Percentiles rank a stretch among this genome's conserved stretches.
phyloP scores from a whole-genome alignment of 371 early-diverging fungal genomes.

The Fennellomyces sp. region DNA sequence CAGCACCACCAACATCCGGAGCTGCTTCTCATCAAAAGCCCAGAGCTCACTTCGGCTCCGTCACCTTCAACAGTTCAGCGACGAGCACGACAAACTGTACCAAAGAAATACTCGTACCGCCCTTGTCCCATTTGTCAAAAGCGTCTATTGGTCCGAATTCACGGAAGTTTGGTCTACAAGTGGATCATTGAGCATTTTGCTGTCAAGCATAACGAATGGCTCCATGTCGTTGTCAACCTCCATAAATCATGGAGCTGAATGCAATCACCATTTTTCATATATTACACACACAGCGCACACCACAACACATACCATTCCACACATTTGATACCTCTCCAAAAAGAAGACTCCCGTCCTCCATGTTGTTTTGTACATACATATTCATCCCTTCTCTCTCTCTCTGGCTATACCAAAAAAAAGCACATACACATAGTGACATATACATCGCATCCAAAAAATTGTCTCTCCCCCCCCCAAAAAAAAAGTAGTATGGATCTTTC shows the following conservation, averaged over 20 bases:
- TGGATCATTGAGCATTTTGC: constrained; percentile 53
- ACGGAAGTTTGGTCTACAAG: constrained; percentile 51
- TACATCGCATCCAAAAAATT: too few relatives aligned
- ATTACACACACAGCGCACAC: not conserved
- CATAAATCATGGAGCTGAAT: constrained; percentile 17
- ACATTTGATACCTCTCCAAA: not conserved
- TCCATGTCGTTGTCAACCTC: constrained; percentile 54
- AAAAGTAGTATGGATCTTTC: too few relatives aligned
- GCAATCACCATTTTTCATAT: not conserved
- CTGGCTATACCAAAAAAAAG: not conserved
- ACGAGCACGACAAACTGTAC: not conserved
- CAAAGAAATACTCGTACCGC: constrained; percentile 38
- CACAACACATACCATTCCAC: not conserved
- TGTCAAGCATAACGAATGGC: constrained; percentile 48
- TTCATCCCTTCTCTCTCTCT: not conserved
- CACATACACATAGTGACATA: not conserved
- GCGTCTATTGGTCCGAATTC: constrained; percentile 47
- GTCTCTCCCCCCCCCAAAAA: not conserved
- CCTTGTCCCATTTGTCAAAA: constrained; percentile 54
- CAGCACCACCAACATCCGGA: constrained; percentile 5
- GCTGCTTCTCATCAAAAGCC: constrained; percentile 6
- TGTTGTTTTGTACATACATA: too few relatives aligned
- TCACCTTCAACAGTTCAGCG: not conserved
- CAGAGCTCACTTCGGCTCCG: not conserved
- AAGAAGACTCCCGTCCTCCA: constrained; percentile 4